Conservation (phyloP, 2,329 filamentous ascomycete species). For the Colletotrichum sp. region DNA sequence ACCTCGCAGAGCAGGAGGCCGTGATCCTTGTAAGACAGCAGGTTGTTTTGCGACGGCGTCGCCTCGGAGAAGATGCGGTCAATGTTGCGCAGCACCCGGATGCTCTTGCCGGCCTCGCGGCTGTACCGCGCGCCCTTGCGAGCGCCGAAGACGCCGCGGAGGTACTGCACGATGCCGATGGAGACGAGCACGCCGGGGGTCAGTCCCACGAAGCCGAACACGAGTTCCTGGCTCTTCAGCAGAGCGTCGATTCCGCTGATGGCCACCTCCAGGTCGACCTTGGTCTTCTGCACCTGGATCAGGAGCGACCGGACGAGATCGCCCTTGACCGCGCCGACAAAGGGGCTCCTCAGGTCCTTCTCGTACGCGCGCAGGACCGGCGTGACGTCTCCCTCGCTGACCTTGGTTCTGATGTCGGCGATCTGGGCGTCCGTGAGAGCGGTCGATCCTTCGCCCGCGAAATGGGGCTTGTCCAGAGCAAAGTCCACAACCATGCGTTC, state of each 20-base stretch:
- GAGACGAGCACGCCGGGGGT: conserved; percentile 92
- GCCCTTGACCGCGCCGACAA: conserved; percentile 82
- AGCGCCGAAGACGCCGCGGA: conserved; percentile 72
- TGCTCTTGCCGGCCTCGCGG: conserved; percentile 70
- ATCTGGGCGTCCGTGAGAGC: conserved; percentile 73
- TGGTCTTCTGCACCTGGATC: conserved; percentile 98
- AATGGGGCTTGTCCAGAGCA: conserved; percentile 78
- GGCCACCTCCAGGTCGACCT: conserved; percentile 95
- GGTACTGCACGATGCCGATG: conserved; percentile 74
- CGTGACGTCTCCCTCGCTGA: conserved; percentile 91
- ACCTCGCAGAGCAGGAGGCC: conserved; percentile 90
- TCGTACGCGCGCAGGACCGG: conserved; percentile 92
- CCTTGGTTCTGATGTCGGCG: conserved; percentile 75
- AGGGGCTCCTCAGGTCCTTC: conserved; percentile 80
- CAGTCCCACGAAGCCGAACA: conserved; percentile 96
- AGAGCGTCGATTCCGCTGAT: conserved; percentile 95
- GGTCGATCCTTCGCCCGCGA: conserved; percentile 49
- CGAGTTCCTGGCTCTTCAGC: conserved; percentile 93
- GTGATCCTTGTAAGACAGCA: conserved; percentile 90
- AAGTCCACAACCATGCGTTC: conserved; percentile 99
- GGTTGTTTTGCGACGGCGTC: conserved; percentile 71
- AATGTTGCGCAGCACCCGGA: conserved; percentile 85
- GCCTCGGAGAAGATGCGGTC: conserved; percentile 79
- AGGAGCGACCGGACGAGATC: conserved; percentile 89
- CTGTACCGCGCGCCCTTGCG: conserved; percentile 71